Evolutionary conservation across 345 rosid genomes (phyloP).

Genomic region (Boechera retrofracta): DNA sequence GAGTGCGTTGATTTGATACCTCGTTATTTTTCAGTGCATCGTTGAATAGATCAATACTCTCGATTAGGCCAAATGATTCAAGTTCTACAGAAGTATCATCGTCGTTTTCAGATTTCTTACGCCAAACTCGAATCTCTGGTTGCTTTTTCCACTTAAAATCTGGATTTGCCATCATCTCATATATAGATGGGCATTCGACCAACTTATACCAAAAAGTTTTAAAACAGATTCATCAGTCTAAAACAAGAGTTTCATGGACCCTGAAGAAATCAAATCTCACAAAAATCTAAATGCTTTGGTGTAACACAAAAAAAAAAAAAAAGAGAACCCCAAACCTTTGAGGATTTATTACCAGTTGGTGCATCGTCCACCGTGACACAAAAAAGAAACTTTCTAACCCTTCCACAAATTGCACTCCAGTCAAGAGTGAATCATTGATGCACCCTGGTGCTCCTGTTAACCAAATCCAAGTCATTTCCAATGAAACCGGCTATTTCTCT

Average conservation of each 20-base stretch:
- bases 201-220: slow-evolving; percentile 48
- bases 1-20: slow-evolving; percentile 49
- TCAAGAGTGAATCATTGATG: slow-evolving; percentile 82
- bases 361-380: slow-evolving; percentile 92
- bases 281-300: neutral
- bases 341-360: slow-evolving; percentile 74
- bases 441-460: slow-evolving; percentile 88
- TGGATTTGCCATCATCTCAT: slow-evolving; percentile 92
- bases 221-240: slow-evolving; percentile 21
- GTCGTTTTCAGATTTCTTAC: slow-evolving; percentile 52
- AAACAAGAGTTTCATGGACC: slow-evolving; percentile 22
- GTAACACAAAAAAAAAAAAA: neutral
- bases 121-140: slow-evolving; percentile 83
- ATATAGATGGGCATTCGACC: slow-evolving; percentile 88
- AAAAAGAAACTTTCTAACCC: slow-evolving; percentile 86
- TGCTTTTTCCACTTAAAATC: slow-evolving; percentile 66
- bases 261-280: neutral
- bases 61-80: slow-evolving; percentile 62
- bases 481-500: slow-evolving; percentile 1
- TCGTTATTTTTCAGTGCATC: slow-evolving; percentile 79
- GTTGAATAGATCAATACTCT: slow-evolving; percentile 61
- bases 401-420: slow-evolving; percentile 92
- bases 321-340: slow-evolving; percentile 8
- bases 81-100: slow-evolving; percentile 53
- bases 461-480: slow-evolving; percentile 33